Conservation (phyloP, 2,329 filamentous ascomycete genomes). For the Gaeumannomyces tritici region DNA sequence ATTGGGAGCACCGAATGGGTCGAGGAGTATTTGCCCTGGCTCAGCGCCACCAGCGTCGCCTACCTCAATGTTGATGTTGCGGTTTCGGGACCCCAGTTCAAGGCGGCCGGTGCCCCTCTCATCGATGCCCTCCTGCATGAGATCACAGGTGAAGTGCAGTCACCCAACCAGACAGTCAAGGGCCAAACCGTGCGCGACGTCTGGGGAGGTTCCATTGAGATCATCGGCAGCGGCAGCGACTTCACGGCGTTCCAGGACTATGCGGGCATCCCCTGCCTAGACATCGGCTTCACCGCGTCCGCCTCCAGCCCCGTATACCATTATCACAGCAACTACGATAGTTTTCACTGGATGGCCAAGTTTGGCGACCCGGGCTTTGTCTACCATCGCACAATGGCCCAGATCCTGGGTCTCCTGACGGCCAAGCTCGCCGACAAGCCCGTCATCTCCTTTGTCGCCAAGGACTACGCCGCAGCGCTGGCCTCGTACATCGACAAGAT, state of each 20-base stretch:
- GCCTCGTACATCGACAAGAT: constrained; percentile 40
- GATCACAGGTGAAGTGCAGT: constrained; percentile 51
- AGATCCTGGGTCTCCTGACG: constrained; percentile 52
- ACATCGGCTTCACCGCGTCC: constrained; percentile 47
- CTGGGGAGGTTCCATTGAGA: constrained; percentile 52
- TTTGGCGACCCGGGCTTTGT: constrained; percentile 63
- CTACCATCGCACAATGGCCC: constrained; percentile 59
- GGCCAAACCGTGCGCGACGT: constrained; percentile 61
- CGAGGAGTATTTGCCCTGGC: constrained; percentile 79
- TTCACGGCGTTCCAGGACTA: constrained; percentile 69
- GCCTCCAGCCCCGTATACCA: constrained; percentile 53
- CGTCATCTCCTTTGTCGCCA: constrained; percentile 54
- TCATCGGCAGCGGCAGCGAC: constrained; percentile 65
- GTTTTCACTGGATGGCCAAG: constrained; percentile 78
- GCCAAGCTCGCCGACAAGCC: constrained; percentile 52
- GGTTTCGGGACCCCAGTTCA: constrained; percentile 54
- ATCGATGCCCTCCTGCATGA: constrained; percentile 65
- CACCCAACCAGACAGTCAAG: constrained; percentile 64
- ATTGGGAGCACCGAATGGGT: constrained; percentile 90
- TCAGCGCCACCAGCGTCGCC: constrained; percentile 61
- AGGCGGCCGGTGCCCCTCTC: constrained; percentile 60
- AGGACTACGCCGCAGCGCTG: constrained; percentile 53
- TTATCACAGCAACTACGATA: constrained; percentile 90
- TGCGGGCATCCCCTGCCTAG: constrained; percentile 55
- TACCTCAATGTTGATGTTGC: constrained; percentile 84